Evolutionary conservation across 306 rosid species (phyloP).

Genomic region (Lupinus albus): DNA sequence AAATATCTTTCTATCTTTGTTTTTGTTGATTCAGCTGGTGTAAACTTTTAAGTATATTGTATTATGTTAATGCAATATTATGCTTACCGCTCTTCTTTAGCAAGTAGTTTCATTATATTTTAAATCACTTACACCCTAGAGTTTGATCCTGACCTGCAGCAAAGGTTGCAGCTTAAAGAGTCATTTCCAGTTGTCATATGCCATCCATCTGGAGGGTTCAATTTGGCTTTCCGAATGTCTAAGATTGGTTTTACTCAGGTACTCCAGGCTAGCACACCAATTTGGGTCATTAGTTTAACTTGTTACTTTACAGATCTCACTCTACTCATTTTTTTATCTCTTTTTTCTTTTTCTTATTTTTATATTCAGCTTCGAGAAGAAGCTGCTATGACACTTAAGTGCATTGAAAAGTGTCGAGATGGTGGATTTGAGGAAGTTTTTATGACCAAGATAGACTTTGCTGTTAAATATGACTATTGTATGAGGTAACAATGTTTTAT

Average conservation of each 20-base stretch:
- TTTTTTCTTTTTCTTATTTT: slow-evolving; percentile 17
- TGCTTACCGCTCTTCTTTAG: slow-evolving; percentile 25
- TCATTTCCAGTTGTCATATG: slow-evolving; percentile 72
- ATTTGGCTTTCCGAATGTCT: slow-evolving; percentile 77
- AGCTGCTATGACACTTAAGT: slow-evolving; percentile 69
- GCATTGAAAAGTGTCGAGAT: slow-evolving; percentile 72
- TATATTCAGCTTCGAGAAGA: slow-evolving; percentile 74
- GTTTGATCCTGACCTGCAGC: slow-evolving; percentile 51
- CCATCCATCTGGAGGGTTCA: slow-evolving; percentile 59
- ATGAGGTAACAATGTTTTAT: slow-evolving; percentile 62
- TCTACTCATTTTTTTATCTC: slow-evolving; percentile 15
- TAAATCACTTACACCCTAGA: slow-evolving; percentile 1
- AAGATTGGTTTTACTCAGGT: slow-evolving; percentile 73
- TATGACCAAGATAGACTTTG: slow-evolving; percentile 80
- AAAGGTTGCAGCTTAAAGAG: slow-evolving; percentile 64
- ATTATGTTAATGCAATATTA: slow-evolving; percentile 13
- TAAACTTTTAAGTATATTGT: not conserved
- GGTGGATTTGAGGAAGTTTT: slow-evolving; percentile 89
- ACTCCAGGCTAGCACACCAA: slow-evolving; percentile 28
- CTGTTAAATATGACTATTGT: slow-evolving; percentile 78
- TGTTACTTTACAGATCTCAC: not conserved
- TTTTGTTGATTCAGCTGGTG: slow-evolving; percentile 19
- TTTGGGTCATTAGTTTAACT: slow-evolving; percentile 5
- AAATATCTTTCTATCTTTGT: not conserved
- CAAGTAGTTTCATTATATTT: slow-evolving; percentile 13